Conservation (phyloP, 306 rosid genomes). For the Cotoneaster glaucophyllus region DNA sequence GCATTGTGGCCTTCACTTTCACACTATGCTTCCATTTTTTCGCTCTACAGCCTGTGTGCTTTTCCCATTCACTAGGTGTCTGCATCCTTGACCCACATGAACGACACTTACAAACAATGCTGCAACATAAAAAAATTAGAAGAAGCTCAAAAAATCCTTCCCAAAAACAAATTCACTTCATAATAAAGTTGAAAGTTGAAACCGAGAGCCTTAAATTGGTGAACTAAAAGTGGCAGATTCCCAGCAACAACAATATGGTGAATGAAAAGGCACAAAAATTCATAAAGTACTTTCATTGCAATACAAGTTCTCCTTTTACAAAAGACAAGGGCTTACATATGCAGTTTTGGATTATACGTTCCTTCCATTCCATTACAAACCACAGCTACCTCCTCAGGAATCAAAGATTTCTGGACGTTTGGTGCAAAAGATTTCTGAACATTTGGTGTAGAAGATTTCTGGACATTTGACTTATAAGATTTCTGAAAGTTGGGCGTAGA, state of each 20-base stretch:
- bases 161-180: background rate
- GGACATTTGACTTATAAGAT: no score
- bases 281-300: background rate
- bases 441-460: no score
- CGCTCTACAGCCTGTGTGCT: conserved; percentile 90
- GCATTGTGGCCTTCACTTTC: conserved; percentile 81
- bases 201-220: background rate
- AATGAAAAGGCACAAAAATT: background rate
- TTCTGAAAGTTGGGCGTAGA: conserved; percentile 24
- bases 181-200: background rate
- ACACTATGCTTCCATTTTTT: conserved; percentile 97
- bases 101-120: conserved; percentile 75
- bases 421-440: no score
- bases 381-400: conserved; percentile 58
- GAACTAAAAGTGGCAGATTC: background rate
- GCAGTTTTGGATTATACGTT: conserved; percentile 64
- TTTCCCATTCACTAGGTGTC: conserved; percentile 90
- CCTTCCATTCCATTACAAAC: conserved; percentile 98
- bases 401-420: conserved; percentile 23
- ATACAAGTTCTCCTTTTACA: background rate
- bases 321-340: conserved; percentile 61
- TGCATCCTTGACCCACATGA: conserved; percentile 76
- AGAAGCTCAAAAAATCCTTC: conserved; percentile 11
- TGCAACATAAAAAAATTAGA: conserved; percentile 27
- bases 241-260: background rate